Evolutionary conservation across 768 basidiomycete species (phyloP).

Genomic region (Kwoniella europaea): DNA sequence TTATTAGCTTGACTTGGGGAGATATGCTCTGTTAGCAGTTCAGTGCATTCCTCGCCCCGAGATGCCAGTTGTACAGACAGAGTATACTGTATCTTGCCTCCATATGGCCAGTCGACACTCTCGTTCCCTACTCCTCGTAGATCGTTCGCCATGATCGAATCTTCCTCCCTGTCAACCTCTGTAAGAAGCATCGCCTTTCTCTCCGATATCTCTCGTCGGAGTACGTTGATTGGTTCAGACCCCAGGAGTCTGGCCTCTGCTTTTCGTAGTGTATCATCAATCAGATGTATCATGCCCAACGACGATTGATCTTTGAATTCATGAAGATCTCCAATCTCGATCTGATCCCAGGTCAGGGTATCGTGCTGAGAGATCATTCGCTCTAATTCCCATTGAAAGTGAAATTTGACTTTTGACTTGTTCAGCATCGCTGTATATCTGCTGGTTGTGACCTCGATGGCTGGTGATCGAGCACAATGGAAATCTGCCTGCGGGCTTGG

Average conservation of each 20-base stretch:
- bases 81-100: conserved; percentile 34
- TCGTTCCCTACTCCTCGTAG: conserved; percentile 24
- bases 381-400: conserved; percentile 45
- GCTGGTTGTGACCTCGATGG: conserved; percentile 8
- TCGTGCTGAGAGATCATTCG: conserved; percentile 13
- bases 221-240: neutral
- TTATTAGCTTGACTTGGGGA: neutral
- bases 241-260: neutral
- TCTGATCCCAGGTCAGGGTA: conserved; percentile 24
- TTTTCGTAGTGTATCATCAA: neutral
- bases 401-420: conserved; percentile 29
- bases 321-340: conserved; percentile 22
- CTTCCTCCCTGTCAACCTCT: conserved; percentile 40
- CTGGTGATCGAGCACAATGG: neutral
- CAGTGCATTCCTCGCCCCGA: neutral
- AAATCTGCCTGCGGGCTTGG: neutral
- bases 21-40: neutral
- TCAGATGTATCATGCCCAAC: conserved; percentile 1
- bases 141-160: conserved; percentile 26
- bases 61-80: conserved; percentile 22
- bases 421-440: conserved; percentile 28
- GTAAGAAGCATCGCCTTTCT: conserved; percentile 12
- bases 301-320: conserved; percentile 17
- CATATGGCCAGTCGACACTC: conserved; percentile 35
- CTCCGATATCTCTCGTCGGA: neutral